Conservation (phyloP, 257 asterid species). For the Jacaranda mimosifolia region DNA sequence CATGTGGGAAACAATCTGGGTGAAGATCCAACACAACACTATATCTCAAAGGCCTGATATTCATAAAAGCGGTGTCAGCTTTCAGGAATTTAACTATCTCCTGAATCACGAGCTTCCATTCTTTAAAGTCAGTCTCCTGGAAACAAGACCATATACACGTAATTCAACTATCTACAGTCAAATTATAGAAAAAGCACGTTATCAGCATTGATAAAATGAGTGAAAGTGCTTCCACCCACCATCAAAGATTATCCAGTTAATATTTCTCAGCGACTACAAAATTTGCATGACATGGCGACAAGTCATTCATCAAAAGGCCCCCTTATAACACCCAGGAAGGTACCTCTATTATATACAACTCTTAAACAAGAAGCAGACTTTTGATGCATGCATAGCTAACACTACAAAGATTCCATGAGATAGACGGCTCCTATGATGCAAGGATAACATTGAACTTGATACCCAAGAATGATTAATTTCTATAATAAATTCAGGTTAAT, state of each 20-base stretch:
- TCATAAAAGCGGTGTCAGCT: conserved; percentile 96
- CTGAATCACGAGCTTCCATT: conserved; percentile 98
- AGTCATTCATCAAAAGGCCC: conserved; percentile 5
- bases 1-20: conserved; percentile 76
- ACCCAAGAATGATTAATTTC: conserved; percentile 21
- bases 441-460: conserved; percentile 17
- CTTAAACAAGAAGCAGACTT: background rate
- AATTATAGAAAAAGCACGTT: conserved; percentile 24
- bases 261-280: conserved; percentile 6
- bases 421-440: background rate
- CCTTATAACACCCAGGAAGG: conserved; percentile 20
- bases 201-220: conserved; percentile 20
- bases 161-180: conserved; percentile 35
- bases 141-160: conserved; percentile 47
- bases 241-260: background rate
- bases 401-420: conserved; percentile 11
- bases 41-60: conserved; percentile 91
- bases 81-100: conserved; percentile 94
- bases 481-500: conserved; percentile 5
- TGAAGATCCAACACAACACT: conserved; percentile 87
- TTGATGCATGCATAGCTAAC: conserved; percentile 3
- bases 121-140: conserved; percentile 97
- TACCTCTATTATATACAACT: conserved; percentile 1
- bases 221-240: conserved; percentile 26
- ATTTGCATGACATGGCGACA: conserved; percentile 9